phyloP scores from a whole-genome alignment of 768 basidiomycete genomes.

The Cyclocybe aegerita region DNA sequence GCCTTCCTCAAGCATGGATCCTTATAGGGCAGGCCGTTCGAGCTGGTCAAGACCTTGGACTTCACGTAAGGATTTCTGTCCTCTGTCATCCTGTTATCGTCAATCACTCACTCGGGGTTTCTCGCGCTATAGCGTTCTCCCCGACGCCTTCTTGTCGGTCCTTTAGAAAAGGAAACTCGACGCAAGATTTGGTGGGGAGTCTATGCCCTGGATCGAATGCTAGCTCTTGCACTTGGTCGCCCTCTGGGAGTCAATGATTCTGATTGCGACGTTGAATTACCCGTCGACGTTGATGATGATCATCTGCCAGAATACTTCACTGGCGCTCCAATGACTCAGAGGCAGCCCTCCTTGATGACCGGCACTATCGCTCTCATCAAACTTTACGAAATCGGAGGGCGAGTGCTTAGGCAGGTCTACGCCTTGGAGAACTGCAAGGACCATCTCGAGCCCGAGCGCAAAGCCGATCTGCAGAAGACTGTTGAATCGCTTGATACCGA shows the following conservation, averaged over 20 bases:
- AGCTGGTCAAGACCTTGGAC: slow-evolving; percentile 85
- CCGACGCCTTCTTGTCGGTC: slow-evolving; percentile 62
- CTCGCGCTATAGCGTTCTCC: slow-evolving; percentile 67
- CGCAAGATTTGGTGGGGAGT: slow-evolving; percentile 95
- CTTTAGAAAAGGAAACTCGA: slow-evolving; percentile 86
- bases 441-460: slow-evolving; percentile 69
- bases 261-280: slow-evolving; percentile 88
- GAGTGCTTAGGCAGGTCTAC: slow-evolving; percentile 80
- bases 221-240: slow-evolving; percentile 85
- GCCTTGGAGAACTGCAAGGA: slow-evolving; percentile 78
- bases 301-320: slow-evolving; percentile 68
- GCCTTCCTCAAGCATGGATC: slow-evolving; percentile 93
- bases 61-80: slow-evolving; percentile 65
- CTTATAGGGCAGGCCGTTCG: slow-evolving; percentile 89
- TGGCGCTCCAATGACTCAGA: slow-evolving; percentile 56
- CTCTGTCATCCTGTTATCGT: slow-evolving; percentile 4
- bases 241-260: slow-evolving; percentile 87
- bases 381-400: slow-evolving; percentile 84
- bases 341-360: slow-evolving; percentile 71
- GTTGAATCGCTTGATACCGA: slow-evolving; percentile 79
- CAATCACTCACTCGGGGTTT: slow-evolving; percentile 13
- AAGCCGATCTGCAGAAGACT: slow-evolving; percentile 69
- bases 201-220: slow-evolving; percentile 88
- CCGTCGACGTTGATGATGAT: slow-evolving; percentile 83
- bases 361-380: slow-evolving; percentile 75